Base-by-base conservation (phyloP, 306 rosid genomes). In the Malus sieversii region DNA sequence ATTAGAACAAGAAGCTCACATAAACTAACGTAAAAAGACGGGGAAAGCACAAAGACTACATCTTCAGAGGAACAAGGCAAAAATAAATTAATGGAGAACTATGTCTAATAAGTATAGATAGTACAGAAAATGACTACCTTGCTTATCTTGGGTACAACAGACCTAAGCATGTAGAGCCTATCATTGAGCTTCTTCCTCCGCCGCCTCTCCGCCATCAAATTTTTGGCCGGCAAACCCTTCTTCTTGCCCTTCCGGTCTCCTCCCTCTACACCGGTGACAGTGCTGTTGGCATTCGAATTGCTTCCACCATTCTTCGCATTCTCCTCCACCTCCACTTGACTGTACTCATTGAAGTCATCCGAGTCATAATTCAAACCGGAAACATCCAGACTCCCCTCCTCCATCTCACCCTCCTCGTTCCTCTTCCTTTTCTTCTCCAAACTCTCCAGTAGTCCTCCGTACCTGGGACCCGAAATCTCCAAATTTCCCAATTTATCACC, bases 161-260 rank as follows among this genome's bases (percentile, higher is more conserved):
- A 94, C 85, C 98, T 85, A 67, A 94, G 97, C 96, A 94, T 90
- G 82, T 94, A 94, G 76, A 94, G 86, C 80, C 97, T 86, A 68
- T 94, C 98, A 77, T 94, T 94, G 48, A 94, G 94, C 75, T 91
- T 94, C 94, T 94, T 94, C 83, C 98, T 75, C 5, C 98, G 91
- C 51, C 98, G 90, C 79, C 98, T 86, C 87, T 94, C 98, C 0
- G 98, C 98, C 98, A 93, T 93, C 63, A 93, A 89, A 87, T 93
- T 93, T 63, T 93, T 93, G 0, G 98, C 96, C 1, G 97, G 98
- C 16, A 88, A 15, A 19, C 96, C 96, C 59, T 93, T 93, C 86
- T 88, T 93, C 92, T 91, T 93, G 79, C 93, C 93, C 87, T 88
- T 94, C 30, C 79, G 88, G 68, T 89, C 90, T 67, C 88, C 92